These are phyloP conservation scores for Blastomyces percursus DNA, from an alignment of 2,329 filamentous ascomycete species.

Conservation along the genomic window DNA sequence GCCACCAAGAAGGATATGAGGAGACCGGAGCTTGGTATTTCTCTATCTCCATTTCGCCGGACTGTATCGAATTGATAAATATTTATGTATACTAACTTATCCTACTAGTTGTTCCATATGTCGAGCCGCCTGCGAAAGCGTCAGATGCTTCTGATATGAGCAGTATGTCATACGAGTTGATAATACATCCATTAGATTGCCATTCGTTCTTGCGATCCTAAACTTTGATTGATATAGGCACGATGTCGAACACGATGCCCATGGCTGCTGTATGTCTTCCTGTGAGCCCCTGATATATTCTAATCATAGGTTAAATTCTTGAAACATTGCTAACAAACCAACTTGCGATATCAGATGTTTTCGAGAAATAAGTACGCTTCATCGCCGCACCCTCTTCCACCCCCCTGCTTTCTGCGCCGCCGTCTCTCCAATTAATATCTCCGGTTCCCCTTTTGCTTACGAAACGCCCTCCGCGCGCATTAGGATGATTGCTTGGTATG, in stretches of 20 bases:
- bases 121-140: slow-evolving; percentile 58
- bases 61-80: background rate
- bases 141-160: slow-evolving; percentile 55
- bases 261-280: slow-evolving; percentile 66
- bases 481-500: slow-evolving; percentile 55
- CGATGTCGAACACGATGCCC: slow-evolving; percentile 67
- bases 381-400: background rate
- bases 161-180: slow-evolving; percentile 40
- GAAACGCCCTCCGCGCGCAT: background rate
- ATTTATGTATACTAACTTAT: background rate
- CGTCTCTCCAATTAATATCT: background rate
- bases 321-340: background rate
- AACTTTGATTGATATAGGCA: slow-evolving; percentile 33
- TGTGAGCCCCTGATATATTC: background rate
- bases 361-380: slow-evolving; percentile 65
- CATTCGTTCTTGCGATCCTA: background rate
- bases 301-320: background rate
- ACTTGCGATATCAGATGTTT: slow-evolving; percentile 55
- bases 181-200: slow-evolving; percentile 1
- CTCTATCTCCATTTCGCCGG: background rate
- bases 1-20: slow-evolving; percentile 66
- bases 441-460: background rate
- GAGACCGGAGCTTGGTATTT: slow-evolving; percentile 57
- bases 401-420: background rate
- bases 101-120: slow-evolving; percentile 70